Percentiles rank a stretch among this genome's conserved stretches.
Conservation (phyloP, 164 flowering plant species). For the Aristolochia californica region DNA sequence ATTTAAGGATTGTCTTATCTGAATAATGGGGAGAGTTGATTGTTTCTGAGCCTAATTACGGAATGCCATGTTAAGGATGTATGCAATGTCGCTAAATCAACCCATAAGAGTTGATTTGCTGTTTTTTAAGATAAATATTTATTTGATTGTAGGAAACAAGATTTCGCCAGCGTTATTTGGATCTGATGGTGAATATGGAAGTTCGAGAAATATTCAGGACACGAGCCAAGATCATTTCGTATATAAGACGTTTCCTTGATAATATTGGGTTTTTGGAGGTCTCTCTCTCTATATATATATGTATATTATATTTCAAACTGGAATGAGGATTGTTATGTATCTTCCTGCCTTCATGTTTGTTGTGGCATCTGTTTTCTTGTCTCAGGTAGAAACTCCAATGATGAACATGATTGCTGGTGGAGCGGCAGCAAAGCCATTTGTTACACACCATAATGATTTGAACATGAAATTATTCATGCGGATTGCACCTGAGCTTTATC, state of each 20-base stretch:
- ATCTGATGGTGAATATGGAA: slow-evolving; percentile 79
- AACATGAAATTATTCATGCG: slow-evolving; percentile 82
- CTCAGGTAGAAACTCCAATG: slow-evolving; percentile 97
- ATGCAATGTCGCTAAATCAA: too few species aligned
- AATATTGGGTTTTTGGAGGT: slow-evolving; percentile 82
- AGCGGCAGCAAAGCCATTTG: slow-evolving; percentile 94
- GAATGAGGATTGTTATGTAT: too few species aligned
- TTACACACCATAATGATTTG: slow-evolving; percentile 83
- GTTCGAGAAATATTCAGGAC: slow-evolving; percentile 81
- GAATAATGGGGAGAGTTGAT: too few species aligned
- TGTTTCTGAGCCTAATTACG: too few species aligned
- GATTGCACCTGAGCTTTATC: slow-evolving; percentile 91
- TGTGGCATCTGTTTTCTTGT: neutral
- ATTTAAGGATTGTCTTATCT: too few species aligned
- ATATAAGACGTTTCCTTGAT: slow-evolving; percentile 61
- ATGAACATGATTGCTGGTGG: slow-evolving; percentile 99
- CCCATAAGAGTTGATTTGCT: too few species aligned
- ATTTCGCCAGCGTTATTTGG: slow-evolving; percentile 83
- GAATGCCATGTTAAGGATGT: too few species aligned
- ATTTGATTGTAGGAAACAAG: slow-evolving; percentile 67
- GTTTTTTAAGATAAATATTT: neutral
- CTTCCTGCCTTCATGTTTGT: neutral
- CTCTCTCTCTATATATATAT: slow-evolving; percentile 6
- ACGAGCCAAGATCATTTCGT: slow-evolving; percentile 50
- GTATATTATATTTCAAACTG: too few species aligned